Evolutionary conservation across 2,329 filamentous ascomycete genomes (phyloP), one percentile per base, ranked within the genome.

Genomic region (Claviceps monticola): DNA sequence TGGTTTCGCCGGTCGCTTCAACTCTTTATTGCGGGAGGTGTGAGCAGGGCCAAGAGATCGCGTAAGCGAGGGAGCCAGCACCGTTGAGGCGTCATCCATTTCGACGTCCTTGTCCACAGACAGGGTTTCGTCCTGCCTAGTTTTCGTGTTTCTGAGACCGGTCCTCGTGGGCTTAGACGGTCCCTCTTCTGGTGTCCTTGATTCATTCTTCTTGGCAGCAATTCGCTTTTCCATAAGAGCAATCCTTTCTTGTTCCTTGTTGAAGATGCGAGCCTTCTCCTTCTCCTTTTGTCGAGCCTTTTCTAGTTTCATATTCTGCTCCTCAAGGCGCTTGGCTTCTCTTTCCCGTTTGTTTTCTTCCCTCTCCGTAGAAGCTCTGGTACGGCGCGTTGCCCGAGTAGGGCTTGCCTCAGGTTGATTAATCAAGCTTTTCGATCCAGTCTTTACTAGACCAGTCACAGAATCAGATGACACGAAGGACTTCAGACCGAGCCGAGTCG

Each of bases 241-340:
- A 44, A 74, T 66, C 56, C 67, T 74, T 56, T 81, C 77, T 56
- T 79, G 75, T 56, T 82, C 77, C 57, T 78, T 69, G 61, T 71
- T 79, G 55, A 78, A 79, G 3, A 76, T 68, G 16, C 73, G 71
- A 6, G 79, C 84, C 62, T 85, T 86, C 57, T 84, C 79, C 5
- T 83, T 74, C 61, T 88, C 83, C 65, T 84, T 83, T 58, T 82
- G 78, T 8, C 84, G 78, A 44, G 76, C 79, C 60, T 82, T 85
- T 56, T 85, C 81, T 3, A 86, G 70, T 60, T 80, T 83, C 21
- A 71, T 71, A 61, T 78, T 73, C 58, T 82, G 78, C 49, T 82
- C 80, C 16, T 74, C 76, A 57, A 79, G 71, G 23, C 74, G 75
- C 57, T 78, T 76, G 45, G 79, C 74, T 56, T 86, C 82, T 61